Base-by-base conservation (phyloP, 1,139 yeast species). In the Diutina rugosa region DNA sequence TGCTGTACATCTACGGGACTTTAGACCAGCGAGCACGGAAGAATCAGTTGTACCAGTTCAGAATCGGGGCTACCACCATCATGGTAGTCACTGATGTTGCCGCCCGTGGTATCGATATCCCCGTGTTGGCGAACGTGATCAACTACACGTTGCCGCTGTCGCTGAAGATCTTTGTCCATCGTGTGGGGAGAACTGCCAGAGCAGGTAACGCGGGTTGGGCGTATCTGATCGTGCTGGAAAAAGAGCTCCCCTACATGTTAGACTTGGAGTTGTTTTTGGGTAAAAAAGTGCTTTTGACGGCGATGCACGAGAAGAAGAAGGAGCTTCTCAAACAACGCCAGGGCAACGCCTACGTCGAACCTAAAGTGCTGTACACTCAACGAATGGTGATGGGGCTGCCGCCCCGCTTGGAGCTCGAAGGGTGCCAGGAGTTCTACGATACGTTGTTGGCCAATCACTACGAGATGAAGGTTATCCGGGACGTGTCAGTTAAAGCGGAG, bases 151-250 rank as follows among this genome's bases (percentile, higher is more conserved):
- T 97, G 2, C 97, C 98, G 0, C 86, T 91, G 0, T 96, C 89
- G 62, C 88, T 96, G 0, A 63, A 60, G 55, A 57, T 61, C 56
- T 62, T 62, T 41, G 58, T 62, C 46, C 64, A 62, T 48, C 55
- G 64, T 48, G 61, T 63, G 49, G 64, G 64, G 7, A 53, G 64
- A 47, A 61, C 64, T 4, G 64, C 63, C 10, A 54, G 64, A 14
- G 97, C 97, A 93, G 99, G 99, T 68, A 86, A 90, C 66, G 83
- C 82, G 63, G 99, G 99, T 66, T 91, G 98, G 96, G 99, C 99
- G 0, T 95, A 89, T 67, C 86, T 97, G 1, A 81, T 95, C 57
- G 86, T 91, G 4, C 80, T 85, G 59, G 97, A 90, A 62, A 79
- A 81, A 59, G 99, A 95, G 67, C 72, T 93, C 58, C 96, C 99